phyloP scores from a whole-genome alignment of 2,329 filamentous ascomycete genomes.

The Alternaria infectoria region DNA sequence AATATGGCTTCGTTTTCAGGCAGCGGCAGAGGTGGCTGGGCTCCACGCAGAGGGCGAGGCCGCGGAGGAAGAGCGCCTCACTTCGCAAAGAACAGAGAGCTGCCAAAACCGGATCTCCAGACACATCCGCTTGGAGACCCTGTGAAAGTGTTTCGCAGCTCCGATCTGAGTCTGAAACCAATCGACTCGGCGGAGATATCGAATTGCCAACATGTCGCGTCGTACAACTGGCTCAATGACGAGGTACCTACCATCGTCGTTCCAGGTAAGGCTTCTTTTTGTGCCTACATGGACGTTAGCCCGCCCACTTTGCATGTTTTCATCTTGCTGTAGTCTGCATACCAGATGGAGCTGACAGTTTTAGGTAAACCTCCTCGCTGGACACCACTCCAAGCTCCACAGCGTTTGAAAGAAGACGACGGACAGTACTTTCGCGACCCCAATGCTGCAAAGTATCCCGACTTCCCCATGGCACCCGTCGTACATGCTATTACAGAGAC shows the following conservation, averaged over 20 bases:
- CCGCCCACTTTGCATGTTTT: not conserved
- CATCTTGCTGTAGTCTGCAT: not conserved
- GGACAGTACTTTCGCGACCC: slow-evolving; percentile 61
- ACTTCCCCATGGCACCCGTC: slow-evolving; percentile 60
- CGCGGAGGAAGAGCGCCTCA: slow-evolving; percentile 18
- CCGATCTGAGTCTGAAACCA: slow-evolving; percentile 11
- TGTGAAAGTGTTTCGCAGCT: slow-evolving; percentile 23
- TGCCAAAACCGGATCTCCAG: slow-evolving; percentile 27
- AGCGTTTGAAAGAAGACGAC: slow-evolving; percentile 52
- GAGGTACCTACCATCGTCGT: slow-evolving; percentile 47
- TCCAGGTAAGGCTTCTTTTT: slow-evolving; percentile 26
- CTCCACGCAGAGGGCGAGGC: slow-evolving; percentile 25
- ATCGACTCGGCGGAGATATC: slow-evolving; percentile 39
- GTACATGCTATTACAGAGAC: slow-evolving; percentile 52
- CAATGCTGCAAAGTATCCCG: slow-evolving; percentile 59
- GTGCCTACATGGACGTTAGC: not conserved
- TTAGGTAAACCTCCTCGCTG: slow-evolving; percentile 60
- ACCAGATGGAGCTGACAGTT: slow-evolving; percentile 3
- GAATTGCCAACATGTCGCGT: slow-evolving; percentile 54
- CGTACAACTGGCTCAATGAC: slow-evolving; percentile 59
- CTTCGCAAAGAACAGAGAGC: slow-evolving; percentile 15
- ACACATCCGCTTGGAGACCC: slow-evolving; percentile 41
- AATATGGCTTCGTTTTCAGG: slow-evolving; percentile 6
- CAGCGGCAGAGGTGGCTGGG: slow-evolving; percentile 28
- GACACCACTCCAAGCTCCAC: slow-evolving; percentile 51